Base-by-base conservation (phyloP, 768 basidiomycete species). In the Pulveroboletus sp. region DNA sequence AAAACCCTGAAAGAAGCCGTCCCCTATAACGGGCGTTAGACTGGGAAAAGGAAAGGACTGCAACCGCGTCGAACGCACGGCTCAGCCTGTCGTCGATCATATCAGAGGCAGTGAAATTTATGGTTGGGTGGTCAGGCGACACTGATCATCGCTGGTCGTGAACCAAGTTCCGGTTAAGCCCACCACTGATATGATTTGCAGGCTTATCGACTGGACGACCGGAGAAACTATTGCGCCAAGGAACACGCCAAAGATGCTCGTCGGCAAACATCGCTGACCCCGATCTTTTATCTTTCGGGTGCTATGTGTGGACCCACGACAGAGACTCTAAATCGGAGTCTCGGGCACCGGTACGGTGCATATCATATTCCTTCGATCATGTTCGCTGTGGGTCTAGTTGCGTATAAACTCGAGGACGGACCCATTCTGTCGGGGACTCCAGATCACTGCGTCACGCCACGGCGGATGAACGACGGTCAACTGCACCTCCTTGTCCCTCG, bases 201-300 rank as follows among this genome's bases (percentile, higher is more conserved):
- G 17, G 14, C 29, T 31, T 42, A 39, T 23, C 36, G 37, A 22
- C 11, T 8, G 6, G 24, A 53, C 45, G 43, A 31, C 31, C 34
- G 51, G 30, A 34, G 26, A 38, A 23, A 38, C 14, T 14, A 14
- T 34, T 43, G 31, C 19, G 43, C 35, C 22, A 19, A 29, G 13
- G 16, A 51, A 47, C 43, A 48, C 45, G 56, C 45, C 41, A 41
- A 32, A 12, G 20, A 35, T 40, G 22, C 29, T 36, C 4, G 31
- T 27, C 44, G n/a, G n/a, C 12, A 6, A 22, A 6, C 29, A 9
- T 38, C 24, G 10, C 19, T 22, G 23, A 27, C 24, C 17, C 24
- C 14, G 38, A 40, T 51, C 38, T 22, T 22, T 17, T 17, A 32
- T 38, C 23, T 22, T 22, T 47, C 31, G 27, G 23, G 39, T 6